Evolutionary conservation across 2,329 filamentous ascomycete genomes (phyloP).

Genomic region (Penicillium sp.): DNA sequence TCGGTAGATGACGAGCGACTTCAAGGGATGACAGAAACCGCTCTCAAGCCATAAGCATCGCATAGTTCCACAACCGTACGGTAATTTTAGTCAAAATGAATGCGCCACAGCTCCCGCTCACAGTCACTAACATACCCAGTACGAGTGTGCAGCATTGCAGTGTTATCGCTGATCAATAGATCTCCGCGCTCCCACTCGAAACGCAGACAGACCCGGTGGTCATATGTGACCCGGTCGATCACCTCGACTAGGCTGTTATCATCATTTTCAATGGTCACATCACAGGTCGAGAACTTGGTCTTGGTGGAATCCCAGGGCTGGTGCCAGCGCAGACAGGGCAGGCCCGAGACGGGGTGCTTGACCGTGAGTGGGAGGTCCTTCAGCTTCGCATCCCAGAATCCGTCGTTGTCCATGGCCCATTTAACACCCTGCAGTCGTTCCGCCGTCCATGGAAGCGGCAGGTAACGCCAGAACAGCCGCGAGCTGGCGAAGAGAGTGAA

Average conservation of each 20-base stretch:
- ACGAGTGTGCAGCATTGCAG: slow-evolving; percentile 28
- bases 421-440: slow-evolving; percentile 24
- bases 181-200: slow-evolving; percentile 57
- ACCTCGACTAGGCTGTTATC: slow-evolving; percentile 39
- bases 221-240: slow-evolving; percentile 48
- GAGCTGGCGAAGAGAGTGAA: slow-evolving; percentile 57
- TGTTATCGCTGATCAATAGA: slow-evolving; percentile 54
- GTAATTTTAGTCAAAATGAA: slow-evolving; percentile 25
- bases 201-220: slow-evolving; percentile 51
- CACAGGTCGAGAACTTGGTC: slow-evolving; percentile 51
- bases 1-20: too few relatives aligned
- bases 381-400: slow-evolving; percentile 49
- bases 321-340: slow-evolving; percentile 54
- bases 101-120: slow-evolving; percentile 28
- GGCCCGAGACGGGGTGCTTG: slow-evolving; percentile 46
- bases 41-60: too few relatives aligned
- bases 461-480: slow-evolving; percentile 48
- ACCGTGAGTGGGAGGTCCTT: slow-evolving; percentile 46
- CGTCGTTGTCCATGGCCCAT: slow-evolving; percentile 51
- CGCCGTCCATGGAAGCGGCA: slow-evolving; percentile 37
- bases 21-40: too few relatives aligned
- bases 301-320: slow-evolving; percentile 55
- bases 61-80: neutral
- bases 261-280: slow-evolving; percentile 45
- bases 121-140: slow-evolving; percentile 27